phyloP scores from a whole-genome alignment of 2,329 filamentous ascomycete genomes.

The Colletotrichum paranaense region DNA sequence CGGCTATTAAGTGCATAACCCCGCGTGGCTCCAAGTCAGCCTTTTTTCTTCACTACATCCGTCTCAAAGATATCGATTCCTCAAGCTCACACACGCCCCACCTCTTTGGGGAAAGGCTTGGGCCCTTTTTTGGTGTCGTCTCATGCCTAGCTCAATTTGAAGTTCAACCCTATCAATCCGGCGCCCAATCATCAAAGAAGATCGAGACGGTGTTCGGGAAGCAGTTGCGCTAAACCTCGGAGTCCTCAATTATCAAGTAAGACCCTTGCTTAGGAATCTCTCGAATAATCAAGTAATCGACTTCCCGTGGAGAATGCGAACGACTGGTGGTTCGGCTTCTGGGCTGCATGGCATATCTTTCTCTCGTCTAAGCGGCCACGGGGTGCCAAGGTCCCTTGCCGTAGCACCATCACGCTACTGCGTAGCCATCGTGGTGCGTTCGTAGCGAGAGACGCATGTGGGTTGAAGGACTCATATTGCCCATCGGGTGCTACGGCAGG shows the following conservation, averaged over 20 bases:
- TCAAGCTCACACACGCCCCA: background rate
- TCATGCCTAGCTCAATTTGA: slow-evolving; percentile 8
- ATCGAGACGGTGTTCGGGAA: slow-evolving; percentile 10
- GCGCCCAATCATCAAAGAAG: slow-evolving; percentile 23
- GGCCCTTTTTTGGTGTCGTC: slow-evolving; percentile 19
- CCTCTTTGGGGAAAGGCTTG: background rate
- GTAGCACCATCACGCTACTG: slow-evolving; percentile 3
- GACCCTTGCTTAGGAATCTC: slow-evolving; percentile 18
- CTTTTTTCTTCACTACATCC: background rate
- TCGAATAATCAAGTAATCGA: slow-evolving; percentile 12
- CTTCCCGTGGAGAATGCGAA: background rate
- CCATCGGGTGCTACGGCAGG: slow-evolving; percentile 19
- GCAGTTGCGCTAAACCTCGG: background rate
- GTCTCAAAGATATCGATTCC: background rate
- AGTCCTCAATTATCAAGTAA: background rate
- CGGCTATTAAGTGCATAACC: slow-evolving; percentile 14
- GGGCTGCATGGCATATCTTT: background rate
- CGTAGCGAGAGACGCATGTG: background rate
- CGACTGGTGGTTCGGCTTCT: background rate
- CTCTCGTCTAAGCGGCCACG: background rate
- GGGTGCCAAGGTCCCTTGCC: background rate
- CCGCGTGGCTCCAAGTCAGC: slow-evolving; percentile 1
- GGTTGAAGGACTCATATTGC: slow-evolving; percentile 9
- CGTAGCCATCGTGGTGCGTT: background rate
- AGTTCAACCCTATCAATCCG: slow-evolving; percentile 1